phyloP scores from a whole-genome alignment of 176 grass and related monocot genomes.

The Guadua angustifolia region DNA sequence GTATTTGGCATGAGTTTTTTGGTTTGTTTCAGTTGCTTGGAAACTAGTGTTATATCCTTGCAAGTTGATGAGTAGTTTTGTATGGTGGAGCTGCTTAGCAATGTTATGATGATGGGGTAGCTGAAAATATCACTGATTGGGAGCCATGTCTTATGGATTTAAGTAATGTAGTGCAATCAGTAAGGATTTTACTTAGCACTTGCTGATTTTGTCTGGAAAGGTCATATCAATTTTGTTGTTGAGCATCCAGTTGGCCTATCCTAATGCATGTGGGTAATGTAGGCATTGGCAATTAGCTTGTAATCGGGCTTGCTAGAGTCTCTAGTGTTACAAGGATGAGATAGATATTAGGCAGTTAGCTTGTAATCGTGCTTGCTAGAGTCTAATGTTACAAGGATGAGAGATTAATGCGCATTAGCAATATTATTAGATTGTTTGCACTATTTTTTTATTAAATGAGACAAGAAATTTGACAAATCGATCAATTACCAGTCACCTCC shows the following conservation, averaged over 20 bases:
- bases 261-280: background rate
- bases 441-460: background rate
- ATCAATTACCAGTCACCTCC: background rate
- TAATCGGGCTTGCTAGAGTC: background rate
- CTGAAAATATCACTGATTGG: background rate
- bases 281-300: background rate
- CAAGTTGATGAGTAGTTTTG: background rate
- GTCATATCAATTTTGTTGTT: slow-evolving; percentile 3
- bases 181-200: background rate
- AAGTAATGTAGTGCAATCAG: background rate
- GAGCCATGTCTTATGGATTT: background rate
- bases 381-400: background rate
- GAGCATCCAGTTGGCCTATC: background rate
- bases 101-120: background rate
- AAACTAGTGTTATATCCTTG: background rate
- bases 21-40: background rate
- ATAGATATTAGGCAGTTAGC: background rate
- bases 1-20: background rate
- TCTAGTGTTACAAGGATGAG: slow-evolving; percentile 1
- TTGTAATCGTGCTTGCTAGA: background rate
- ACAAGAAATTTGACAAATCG: background rate
- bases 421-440: background rate
- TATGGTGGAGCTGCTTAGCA: background rate
- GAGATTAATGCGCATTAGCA: slow-evolving; percentile 1
- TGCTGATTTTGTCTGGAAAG: background rate